These are phyloP conservation scores for Debaryomyces prosopidis DNA, from an alignment of 805 yeast species.

Conservation along the genomic window DNA sequence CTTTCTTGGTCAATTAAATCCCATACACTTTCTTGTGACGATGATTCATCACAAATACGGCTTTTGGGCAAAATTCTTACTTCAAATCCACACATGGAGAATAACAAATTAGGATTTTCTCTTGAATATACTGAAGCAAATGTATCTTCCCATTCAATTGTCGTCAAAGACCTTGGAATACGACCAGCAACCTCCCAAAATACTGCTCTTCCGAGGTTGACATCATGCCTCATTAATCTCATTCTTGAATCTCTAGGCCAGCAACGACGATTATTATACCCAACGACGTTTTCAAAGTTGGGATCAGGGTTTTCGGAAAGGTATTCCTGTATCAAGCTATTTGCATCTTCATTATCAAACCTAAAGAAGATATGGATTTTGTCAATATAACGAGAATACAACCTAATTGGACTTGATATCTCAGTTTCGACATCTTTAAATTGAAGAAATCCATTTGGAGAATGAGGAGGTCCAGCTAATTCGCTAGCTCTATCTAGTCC, in stretches of 20 bases:
- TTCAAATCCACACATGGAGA: conserved; percentile 95
- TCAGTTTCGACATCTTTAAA: conserved; percentile 62
- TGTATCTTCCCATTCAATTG: conserved; percentile 76
- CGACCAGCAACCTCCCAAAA: conserved; percentile 88
- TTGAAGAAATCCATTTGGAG: conserved; percentile 78
- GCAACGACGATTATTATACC: conserved; percentile 84
- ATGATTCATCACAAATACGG: conserved; percentile 53
- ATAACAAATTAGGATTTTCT: conserved; percentile 85
- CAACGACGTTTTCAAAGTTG: conserved; percentile 80
- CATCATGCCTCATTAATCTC: conserved; percentile 89
- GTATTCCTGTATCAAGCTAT: conserved; percentile 72
- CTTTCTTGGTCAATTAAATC: conserved; percentile 69
- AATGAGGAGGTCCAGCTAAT: conserved; percentile 72
- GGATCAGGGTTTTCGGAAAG: conserved; percentile 90
- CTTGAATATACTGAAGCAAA: conserved; percentile 85
- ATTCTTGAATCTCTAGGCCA: conserved; percentile 95
- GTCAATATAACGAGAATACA: conserved; percentile 83
- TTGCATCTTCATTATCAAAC: conserved; percentile 71
- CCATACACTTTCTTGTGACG: conserved; percentile 88
- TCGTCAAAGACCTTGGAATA: conserved; percentile 72
- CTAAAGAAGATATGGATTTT: conserved; percentile 77
- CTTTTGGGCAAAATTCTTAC: conserved; percentile 79
- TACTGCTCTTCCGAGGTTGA: conserved; percentile 86
- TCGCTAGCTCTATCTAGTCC: conserved; percentile 88
- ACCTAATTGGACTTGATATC: conserved; percentile 68